Conservation (phyloP, 2,329 filamentous ascomycete genomes). For the Tolypocladium inflatum region DNA sequence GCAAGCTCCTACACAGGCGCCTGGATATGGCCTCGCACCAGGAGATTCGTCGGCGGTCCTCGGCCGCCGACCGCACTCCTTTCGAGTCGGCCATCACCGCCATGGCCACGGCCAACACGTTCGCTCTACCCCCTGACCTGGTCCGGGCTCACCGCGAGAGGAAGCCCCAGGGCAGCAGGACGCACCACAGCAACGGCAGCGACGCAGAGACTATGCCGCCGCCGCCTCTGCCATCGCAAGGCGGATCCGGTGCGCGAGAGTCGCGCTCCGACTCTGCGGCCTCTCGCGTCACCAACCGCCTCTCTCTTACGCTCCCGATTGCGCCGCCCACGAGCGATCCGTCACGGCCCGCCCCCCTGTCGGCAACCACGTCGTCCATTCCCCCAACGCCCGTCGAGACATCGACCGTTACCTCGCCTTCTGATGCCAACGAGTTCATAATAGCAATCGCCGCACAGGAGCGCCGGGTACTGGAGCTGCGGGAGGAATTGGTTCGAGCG, state of each 20-base stretch:
- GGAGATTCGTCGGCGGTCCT: slow-evolving; percentile 29
- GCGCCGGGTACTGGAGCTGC: slow-evolving; percentile 78
- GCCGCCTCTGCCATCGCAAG: slow-evolving; percentile 28
- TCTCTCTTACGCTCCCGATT: slow-evolving; percentile 54
- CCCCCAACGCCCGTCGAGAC: slow-evolving; percentile 43
- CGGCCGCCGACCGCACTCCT: slow-evolving; percentile 25
- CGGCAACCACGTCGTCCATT: slow-evolving; percentile 27
- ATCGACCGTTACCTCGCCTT: slow-evolving; percentile 31
- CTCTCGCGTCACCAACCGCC: slow-evolving; percentile 45
- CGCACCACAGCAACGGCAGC: neutral
- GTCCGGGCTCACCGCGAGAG: neutral
- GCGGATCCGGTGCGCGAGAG: slow-evolving; percentile 32
- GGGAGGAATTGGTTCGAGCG: slow-evolving; percentile 78
- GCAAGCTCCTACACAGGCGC: slow-evolving; percentile 14
- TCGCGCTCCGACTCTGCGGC: slow-evolving; percentile 43
- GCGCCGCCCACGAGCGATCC: slow-evolving; percentile 42
- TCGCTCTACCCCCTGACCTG: slow-evolving; percentile 4
- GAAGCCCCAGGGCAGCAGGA: neutral
- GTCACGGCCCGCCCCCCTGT: slow-evolving; percentile 40
- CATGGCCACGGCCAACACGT: slow-evolving; percentile 13
- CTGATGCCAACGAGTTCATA: slow-evolving; percentile 61
- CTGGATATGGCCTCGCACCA: slow-evolving; percentile 23
- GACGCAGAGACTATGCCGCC: slow-evolving; percentile 19
- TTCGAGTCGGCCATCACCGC: slow-evolving; percentile 13
- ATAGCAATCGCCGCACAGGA: slow-evolving; percentile 90